Percentiles rank a stretch among this genome's conserved stretches.
Conservation (phyloP, 1,284 basidiomycete species). For the Puccinia coronata region DNA sequence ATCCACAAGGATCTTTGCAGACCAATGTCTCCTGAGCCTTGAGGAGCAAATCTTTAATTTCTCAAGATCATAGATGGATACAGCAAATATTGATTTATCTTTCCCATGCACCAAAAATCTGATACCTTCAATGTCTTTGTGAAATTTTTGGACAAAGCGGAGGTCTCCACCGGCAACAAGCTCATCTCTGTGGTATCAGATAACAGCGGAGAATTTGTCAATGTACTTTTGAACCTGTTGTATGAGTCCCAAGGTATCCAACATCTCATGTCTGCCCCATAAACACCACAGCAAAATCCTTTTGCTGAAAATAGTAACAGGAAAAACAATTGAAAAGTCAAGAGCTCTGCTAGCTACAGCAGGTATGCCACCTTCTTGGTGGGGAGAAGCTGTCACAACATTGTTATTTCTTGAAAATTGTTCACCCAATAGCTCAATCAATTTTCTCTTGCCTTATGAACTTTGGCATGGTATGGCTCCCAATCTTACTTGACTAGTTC, state of each 20-base stretch:
- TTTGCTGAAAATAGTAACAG: background rate
- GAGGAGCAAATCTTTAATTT: background rate
- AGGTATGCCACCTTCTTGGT: background rate
- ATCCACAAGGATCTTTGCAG: constrained; percentile 29
- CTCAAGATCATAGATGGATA: constrained; percentile 24
- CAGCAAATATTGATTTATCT: background rate
- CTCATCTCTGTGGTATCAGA: background rate
- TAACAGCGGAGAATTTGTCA: constrained; percentile 22
- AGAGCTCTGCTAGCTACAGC: background rate
- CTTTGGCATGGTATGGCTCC: background rate
- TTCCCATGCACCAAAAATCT: background rate
- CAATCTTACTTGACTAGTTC: background rate
- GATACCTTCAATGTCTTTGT: background rate
- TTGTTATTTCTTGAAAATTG: constrained; percentile 10
- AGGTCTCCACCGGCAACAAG: background rate
- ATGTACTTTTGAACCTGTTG: background rate
- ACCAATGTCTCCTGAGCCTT: background rate
- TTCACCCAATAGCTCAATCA: background rate
- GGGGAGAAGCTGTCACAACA: constrained; percentile 19
- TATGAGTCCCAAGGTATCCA: background rate
- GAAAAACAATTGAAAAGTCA: background rate
- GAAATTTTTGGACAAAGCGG: background rate
- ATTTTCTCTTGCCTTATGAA: background rate
- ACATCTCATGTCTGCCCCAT: background rate
- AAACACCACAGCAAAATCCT: constrained; percentile 5